phyloP scores from a whole-genome alignment of 352 stramenopile genomes.

The Globisporangium yorkense region DNA sequence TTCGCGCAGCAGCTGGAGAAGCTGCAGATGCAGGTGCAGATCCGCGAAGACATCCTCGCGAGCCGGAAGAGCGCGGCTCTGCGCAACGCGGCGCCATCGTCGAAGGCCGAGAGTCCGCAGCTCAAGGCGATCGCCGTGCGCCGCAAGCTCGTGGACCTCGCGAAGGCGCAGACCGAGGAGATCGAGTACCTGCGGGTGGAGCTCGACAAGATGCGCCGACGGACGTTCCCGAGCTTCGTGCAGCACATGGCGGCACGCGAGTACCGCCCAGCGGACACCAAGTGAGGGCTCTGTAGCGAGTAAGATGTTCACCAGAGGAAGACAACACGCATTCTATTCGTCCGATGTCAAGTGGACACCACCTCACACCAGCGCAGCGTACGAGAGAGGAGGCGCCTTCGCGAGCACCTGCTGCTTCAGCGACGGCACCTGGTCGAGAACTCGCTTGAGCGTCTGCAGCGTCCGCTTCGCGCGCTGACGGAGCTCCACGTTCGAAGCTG shows the following conservation, averaged over 20 bases:
- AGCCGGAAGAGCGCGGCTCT: conserved; percentile 53
- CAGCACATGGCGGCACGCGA: conserved; percentile 33
- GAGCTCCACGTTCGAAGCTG: conserved; percentile 7
- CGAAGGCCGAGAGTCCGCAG: conserved; percentile 12
- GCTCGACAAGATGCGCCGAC: conserved; percentile 86
- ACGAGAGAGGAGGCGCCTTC: conserved; percentile 7
- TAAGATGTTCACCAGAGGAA: not conserved
- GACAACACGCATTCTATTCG: not conserved
- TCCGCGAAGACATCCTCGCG: conserved; percentile 83
- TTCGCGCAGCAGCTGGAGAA: conserved; percentile 75
- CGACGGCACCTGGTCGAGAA: conserved; percentile 34
- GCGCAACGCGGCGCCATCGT: conserved; percentile 14
- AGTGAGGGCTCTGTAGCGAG: conserved; percentile 8
- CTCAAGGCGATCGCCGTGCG: conserved; percentile 88
- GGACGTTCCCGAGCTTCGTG: conserved; percentile 91
- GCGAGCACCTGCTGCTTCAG: conserved; percentile 41
- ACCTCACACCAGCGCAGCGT: conserved; percentile 24
- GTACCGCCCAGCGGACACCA: conserved; percentile 21
- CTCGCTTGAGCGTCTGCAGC: conserved; percentile 14
- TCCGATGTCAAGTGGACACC: not conserved
- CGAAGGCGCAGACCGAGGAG: conserved; percentile 86
- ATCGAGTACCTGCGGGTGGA: conserved; percentile 87
- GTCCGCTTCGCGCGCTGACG: conserved; percentile 5
- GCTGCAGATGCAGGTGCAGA: conserved; percentile 79
- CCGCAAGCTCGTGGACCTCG: conserved; percentile 87